Evolutionary conservation across 2,329 filamentous ascomycete genomes (phyloP).

Genomic region (Xylariaceae sp.): DNA sequence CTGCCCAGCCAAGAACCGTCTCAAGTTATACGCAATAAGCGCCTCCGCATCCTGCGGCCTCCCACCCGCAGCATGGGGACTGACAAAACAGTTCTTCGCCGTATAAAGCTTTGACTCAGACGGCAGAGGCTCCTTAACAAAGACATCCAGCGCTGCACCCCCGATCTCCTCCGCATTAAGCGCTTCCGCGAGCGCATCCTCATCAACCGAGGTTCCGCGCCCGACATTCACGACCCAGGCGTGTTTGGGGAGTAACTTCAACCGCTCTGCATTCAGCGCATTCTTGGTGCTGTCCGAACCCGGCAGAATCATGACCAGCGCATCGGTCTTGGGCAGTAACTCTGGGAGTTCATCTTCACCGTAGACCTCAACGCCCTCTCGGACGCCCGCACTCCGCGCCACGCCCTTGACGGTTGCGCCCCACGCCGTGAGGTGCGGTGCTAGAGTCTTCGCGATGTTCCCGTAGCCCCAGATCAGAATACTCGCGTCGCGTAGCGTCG

Average conservation of each 20-base stretch:
- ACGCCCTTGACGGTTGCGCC: constrained; percentile 58
- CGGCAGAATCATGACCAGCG: constrained; percentile 64
- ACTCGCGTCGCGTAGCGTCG: constrained; percentile 54
- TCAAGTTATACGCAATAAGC: constrained; percentile 58
- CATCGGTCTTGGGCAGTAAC: constrained; percentile 55
- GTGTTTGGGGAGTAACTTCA: constrained; percentile 53
- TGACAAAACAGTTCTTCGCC: constrained; percentile 49
- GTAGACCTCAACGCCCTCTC: constrained; percentile 56
- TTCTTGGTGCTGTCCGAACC: constrained; percentile 53
- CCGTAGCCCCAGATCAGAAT: constrained; percentile 63
- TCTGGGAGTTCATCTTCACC: constrained; percentile 49
- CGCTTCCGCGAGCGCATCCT: constrained; percentile 45
- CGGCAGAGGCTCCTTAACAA: constrained; percentile 35
- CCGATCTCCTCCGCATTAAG: constrained; percentile 42
- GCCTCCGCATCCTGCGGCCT: constrained; percentile 57
- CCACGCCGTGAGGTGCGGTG: constrained; percentile 49
- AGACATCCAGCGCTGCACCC: constrained; percentile 49
- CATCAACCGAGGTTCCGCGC: constrained; percentile 46
- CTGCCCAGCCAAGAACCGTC: constrained; percentile 56
- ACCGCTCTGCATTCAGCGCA: constrained; percentile 50
- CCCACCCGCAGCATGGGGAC: constrained; percentile 57
- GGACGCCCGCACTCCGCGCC: constrained; percentile 52
- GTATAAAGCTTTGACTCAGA: constrained; percentile 44
- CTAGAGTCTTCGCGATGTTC: constrained; percentile 60
- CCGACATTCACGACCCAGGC: constrained; percentile 54